Conservation (phyloP, 192 early-diverging fungal genomes). For the Coemansia guatemalensis region DNA sequence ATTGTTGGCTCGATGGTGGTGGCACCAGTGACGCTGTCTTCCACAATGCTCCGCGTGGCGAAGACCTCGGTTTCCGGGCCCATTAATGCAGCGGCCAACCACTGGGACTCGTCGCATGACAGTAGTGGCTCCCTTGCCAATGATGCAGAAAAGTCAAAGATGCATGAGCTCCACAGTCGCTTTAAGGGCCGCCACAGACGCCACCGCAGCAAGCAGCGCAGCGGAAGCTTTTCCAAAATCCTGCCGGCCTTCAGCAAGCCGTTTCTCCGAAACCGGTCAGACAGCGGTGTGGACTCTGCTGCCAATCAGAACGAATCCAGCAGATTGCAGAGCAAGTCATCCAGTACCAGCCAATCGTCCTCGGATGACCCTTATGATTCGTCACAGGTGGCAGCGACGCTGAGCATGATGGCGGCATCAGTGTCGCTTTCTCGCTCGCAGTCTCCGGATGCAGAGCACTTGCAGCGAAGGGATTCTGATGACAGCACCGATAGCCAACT, state of each 20-base stretch:
- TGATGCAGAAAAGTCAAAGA: background rate
- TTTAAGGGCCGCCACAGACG: background rate
- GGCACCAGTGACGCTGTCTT: slow-evolving; percentile 26
- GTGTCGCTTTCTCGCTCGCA: background rate
- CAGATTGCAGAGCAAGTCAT: too few relatives aligned
- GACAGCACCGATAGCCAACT: too few relatives aligned
- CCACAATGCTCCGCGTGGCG: slow-evolving; percentile 19
- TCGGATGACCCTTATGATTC: background rate
- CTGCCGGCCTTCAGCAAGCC: slow-evolving; percentile 1
- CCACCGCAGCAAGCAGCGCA: background rate
- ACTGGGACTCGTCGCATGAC: background rate
- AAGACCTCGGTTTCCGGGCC: slow-evolving; percentile 24
- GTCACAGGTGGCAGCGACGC: slow-evolving; percentile 18
- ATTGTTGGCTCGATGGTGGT: slow-evolving; percentile 26
- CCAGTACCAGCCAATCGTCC: too few relatives aligned
- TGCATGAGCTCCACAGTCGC: background rate
- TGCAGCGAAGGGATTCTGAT: too few relatives aligned
- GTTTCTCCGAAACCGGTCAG: background rate
- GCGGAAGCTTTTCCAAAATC: background rate
- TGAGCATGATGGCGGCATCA: slow-evolving; percentile 12
- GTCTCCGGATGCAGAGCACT: background rate
- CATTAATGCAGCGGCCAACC: slow-evolving; percentile 4
- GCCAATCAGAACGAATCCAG: too few relatives aligned
- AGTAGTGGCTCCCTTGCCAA: background rate
- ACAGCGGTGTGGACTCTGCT: background rate